These are phyloP conservation scores for Asparagopsis taxiformis DNA, from an alignment of 31 red algal species.

Conservation along the genomic window DNA sequence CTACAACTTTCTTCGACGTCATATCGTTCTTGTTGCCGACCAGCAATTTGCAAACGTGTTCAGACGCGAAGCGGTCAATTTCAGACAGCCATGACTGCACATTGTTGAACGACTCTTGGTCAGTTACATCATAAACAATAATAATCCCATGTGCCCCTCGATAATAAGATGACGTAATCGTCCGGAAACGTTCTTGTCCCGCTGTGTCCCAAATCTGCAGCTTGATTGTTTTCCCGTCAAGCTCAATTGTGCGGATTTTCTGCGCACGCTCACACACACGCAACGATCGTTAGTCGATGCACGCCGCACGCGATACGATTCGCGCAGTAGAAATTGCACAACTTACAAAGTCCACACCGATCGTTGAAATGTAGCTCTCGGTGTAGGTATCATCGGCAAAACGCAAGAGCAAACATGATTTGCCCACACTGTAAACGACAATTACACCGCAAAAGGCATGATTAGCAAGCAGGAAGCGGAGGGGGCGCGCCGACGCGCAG, in stretches of 20 bases:
- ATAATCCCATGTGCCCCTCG: constrained; percentile 99
- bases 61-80: constrained; percentile 92
- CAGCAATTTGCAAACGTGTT: constrained; percentile 93
- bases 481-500: neutral
- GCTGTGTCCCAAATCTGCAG: constrained; percentile 99
- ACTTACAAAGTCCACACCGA: constrained; percentile 98
- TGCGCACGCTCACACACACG: constrained; percentile 15
- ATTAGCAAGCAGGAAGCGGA: neutral
- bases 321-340: constrained; percentile 3
- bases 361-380: constrained; percentile 97
- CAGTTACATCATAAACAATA: constrained; percentile 98
- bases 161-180: constrained; percentile 99
- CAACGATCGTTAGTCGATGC: too few species aligned
- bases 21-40: constrained; percentile 99
- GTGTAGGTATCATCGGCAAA: constrained; percentile 98
- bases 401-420: constrained; percentile 92
- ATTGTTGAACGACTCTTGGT: constrained; percentile 96
- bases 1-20: constrained; percentile 91
- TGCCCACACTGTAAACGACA: constrained; percentile 83
- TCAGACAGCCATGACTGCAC: constrained; percentile 97
- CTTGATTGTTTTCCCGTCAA: constrained; percentile 97
- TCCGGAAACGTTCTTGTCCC: constrained; percentile 99
- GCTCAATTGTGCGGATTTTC: constrained; percentile 99
- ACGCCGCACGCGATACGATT: too few species aligned
- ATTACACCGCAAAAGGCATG: neutral